These are phyloP conservation scores for Alternaria atra DNA, from an alignment of 2,329 filamentous ascomycete species.

Conservation along the genomic window DNA sequence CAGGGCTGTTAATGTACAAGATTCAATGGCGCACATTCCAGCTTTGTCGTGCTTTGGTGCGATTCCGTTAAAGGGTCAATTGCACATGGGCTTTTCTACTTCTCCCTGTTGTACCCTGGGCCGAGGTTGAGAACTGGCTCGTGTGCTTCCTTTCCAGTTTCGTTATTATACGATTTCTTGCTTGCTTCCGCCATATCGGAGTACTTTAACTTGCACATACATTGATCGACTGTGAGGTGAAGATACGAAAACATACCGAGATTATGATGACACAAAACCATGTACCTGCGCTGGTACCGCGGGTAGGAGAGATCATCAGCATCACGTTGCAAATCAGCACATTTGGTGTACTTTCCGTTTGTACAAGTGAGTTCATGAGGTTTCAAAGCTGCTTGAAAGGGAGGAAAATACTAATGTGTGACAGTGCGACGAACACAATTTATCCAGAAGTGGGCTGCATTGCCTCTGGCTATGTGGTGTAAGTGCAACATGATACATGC, in stretches of 20 bases:
- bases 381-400: neutral
- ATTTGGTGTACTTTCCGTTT: constrained; percentile 32
- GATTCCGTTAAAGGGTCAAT: neutral
- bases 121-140: neutral
- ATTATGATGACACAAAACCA: constrained; percentile 10
- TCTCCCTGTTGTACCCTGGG: neutral
- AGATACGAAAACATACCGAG: neutral
- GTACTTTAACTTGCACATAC: neutral
- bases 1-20: neutral
- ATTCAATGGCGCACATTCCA: constrained; percentile 1
- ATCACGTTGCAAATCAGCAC: constrained; percentile 34
- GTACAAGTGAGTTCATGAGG: constrained; percentile 18
- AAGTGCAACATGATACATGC: constrained; percentile 1
- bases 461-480: constrained; percentile 36
- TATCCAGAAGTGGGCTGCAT: constrained; percentile 29
- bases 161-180: neutral
- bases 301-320: constrained; percentile 34
- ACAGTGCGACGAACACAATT: constrained; percentile 37
- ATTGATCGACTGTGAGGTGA: neutral
- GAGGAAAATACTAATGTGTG: neutral
- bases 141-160: neutral
- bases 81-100: neutral
- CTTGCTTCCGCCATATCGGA: neutral
- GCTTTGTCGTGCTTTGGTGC: neutral
- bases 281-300: constrained; percentile 30